phyloP scores from a whole-genome alignment of 192 early-diverging fungal genomes.

The Radiomyces spectabilis region DNA sequence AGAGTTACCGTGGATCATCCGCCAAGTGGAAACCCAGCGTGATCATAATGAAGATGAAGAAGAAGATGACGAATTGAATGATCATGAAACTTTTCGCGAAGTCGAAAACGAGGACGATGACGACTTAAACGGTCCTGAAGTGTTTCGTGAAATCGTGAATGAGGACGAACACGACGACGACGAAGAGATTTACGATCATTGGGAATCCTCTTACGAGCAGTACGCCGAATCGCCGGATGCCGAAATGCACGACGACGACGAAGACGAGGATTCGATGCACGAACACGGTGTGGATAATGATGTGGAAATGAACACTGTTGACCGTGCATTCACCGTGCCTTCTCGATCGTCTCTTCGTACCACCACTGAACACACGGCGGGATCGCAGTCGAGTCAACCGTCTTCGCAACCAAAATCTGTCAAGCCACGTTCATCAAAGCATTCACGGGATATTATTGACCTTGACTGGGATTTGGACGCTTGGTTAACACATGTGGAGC shows the following conservation, averaged over 20 bases:
- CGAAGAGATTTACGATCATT: background rate
- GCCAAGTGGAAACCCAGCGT: background rate
- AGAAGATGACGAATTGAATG: background rate
- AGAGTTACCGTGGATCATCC: background rate
- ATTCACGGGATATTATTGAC: slow-evolving; percentile 14
- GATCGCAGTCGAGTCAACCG: too few relatives aligned
- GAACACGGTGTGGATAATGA: background rate
- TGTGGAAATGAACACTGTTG: background rate
- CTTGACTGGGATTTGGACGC: slow-evolving; percentile 15
- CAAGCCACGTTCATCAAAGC: background rate
- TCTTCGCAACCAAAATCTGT: background rate
- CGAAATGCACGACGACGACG: too few relatives aligned
- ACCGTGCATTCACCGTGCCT: too few relatives aligned
- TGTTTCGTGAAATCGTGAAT: background rate
- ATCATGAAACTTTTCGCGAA: background rate
- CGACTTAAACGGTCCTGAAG: background rate
- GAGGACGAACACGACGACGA: slow-evolving; percentile 1
- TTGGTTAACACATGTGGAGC: slow-evolving; percentile 8
- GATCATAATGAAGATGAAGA: background rate
- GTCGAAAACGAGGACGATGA: background rate
- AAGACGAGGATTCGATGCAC: background rate
- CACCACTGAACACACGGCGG: too few relatives aligned
- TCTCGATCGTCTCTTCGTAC: too few relatives aligned
- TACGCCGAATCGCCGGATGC: background rate
- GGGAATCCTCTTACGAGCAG: background rate